Evolutionary conservation across 768 basidiomycete species (phyloP).

Genomic region (Lentinula raphanica): DNA sequence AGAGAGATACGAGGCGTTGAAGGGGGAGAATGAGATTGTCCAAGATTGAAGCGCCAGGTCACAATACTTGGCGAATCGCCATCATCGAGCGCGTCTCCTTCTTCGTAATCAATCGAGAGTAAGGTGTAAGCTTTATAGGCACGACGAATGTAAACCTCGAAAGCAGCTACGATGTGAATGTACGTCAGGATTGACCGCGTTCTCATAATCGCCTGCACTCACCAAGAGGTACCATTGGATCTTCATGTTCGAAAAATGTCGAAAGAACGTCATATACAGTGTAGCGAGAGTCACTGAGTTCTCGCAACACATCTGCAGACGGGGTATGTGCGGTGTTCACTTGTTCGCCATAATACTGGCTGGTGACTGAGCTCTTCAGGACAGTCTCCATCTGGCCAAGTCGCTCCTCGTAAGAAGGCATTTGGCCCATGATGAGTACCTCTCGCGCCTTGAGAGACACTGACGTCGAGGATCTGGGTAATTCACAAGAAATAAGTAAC

Average conservation of each 20-base stretch:
- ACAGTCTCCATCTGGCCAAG: slow-evolving; percentile 91
- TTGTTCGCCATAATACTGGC: slow-evolving; percentile 86
- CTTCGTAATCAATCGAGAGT: slow-evolving; percentile 90
- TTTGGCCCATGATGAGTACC: slow-evolving; percentile 91
- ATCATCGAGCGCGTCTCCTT: slow-evolving; percentile 80
- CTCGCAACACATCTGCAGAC: slow-evolving; percentile 80
- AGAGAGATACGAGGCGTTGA: slow-evolving; percentile 64
- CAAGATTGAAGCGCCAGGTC: slow-evolving; percentile 95
- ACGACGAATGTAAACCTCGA: slow-evolving; percentile 94
- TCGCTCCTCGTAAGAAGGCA: slow-evolving; percentile 97
- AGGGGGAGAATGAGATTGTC: slow-evolving; percentile 81
- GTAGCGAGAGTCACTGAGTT: slow-evolving; percentile 93
- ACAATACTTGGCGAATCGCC: slow-evolving; percentile 76
- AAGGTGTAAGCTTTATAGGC: slow-evolving; percentile 93
- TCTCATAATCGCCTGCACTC: slow-evolving; percentile 17
- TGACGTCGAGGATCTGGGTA: slow-evolving; percentile 74
- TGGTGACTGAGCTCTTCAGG: slow-evolving; percentile 81
- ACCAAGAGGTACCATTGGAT: slow-evolving; percentile 83
- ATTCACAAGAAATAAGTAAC: background rate
- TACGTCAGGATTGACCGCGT: background rate
- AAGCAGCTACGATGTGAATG: slow-evolving; percentile 69
- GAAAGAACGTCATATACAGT: slow-evolving; percentile 97
- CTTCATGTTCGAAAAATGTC: slow-evolving; percentile 86
- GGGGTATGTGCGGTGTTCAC: slow-evolving; percentile 48
- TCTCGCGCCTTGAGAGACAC: slow-evolving; percentile 95